Evolutionary conservation across 495 filamentous ascomycete genomes (phyloP).

Genomic region (Viridothelium virens): DNA sequence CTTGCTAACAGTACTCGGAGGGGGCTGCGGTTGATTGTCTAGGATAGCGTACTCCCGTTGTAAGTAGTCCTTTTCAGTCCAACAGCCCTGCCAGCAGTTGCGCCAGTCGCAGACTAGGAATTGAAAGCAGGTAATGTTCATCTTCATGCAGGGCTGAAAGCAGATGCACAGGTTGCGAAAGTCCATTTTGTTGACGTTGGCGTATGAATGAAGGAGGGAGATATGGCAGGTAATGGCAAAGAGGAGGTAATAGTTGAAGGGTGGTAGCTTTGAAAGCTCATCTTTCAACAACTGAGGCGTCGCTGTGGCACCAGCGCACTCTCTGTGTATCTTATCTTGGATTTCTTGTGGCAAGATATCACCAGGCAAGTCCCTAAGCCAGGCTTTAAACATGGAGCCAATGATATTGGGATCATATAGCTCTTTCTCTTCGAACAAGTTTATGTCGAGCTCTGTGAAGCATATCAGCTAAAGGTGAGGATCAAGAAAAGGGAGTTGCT

Average conservation of each 20-base stretch:
- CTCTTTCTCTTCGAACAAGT: slow-evolving; percentile 72
- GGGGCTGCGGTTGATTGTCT: slow-evolving; percentile 16
- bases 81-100: slow-evolving; percentile 91
- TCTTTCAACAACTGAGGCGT: slow-evolving; percentile 78
- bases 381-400: slow-evolving; percentile 84
- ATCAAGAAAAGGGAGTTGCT: slow-evolving; percentile 13
- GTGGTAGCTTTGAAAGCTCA: slow-evolving; percentile 80
- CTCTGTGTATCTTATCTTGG: slow-evolving; percentile 64
- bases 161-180: slow-evolving; percentile 87
- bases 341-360: slow-evolving; percentile 76
- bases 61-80: slow-evolving; percentile 74
- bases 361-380: slow-evolving; percentile 88
- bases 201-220: slow-evolving; percentile 74
- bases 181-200: slow-evolving; percentile 90
- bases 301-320: slow-evolving; percentile 64
- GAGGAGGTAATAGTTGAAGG: slow-evolving; percentile 91
- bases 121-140: slow-evolving; percentile 82
- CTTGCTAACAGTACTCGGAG: slow-evolving; percentile 11
- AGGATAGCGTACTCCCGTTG: slow-evolving; percentile 54
- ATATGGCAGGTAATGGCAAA: slow-evolving; percentile 94
- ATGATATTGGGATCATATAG: slow-evolving; percentile 92
- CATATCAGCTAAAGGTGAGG: slow-evolving; percentile 25
- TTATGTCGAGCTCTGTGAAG: slow-evolving; percentile 63
- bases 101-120: slow-evolving; percentile 88
- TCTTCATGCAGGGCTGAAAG: slow-evolving; percentile 89